Base-by-base conservation (phyloP, 805 yeast species). In the Kluyveromyces nonfermentans region DNA sequence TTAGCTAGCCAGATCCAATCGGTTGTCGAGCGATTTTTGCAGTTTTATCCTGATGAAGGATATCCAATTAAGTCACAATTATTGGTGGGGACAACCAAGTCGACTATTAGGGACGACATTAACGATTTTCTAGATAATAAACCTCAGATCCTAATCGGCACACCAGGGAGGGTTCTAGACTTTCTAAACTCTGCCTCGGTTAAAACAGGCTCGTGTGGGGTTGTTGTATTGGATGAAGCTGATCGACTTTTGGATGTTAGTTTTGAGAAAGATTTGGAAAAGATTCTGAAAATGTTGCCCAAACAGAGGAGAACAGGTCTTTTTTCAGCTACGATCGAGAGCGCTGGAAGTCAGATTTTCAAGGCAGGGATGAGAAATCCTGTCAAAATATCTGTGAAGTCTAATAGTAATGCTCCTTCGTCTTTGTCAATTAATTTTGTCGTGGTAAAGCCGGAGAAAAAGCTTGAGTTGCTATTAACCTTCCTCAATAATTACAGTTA, bases 321-420 rank as follows among this genome's bases (percentile, higher is more conserved):
- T 16, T 90, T 90, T 58, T 87, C 96, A 1, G 98, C 98, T 1
- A 93, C 98, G 0, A 78, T 93, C 41, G 76, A 85, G 6, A 80
- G 85, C 44, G 93, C 96, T 0, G 87, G 93, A 9, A 71, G 75
- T 31, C 77, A 78, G 41, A 77, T 93, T 20, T 86, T 87, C 59
- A 78, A 83, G 46, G 82, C 95, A 1, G 97, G 97, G 15, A 77
- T 93, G 77, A 74, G 95, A 43, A 90, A 93, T 59, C 98, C 98
- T 0, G 94, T 90, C 10, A 84, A 81, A 55, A 74, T 93, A 25
- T 75, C 82, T 2, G 98, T 90, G 17, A 82, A 77, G 50, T 73
- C 83, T 2, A 67, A 65, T 45, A 60, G 57, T 12, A 57, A 68
- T 12, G 68, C 72, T 2, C 97, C 97, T 0, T 65, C 75, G 2